phyloP scores from a whole-genome alignment of 2,329 filamentous ascomycete genomes.

The Aspergillus pseudotamarii region DNA sequence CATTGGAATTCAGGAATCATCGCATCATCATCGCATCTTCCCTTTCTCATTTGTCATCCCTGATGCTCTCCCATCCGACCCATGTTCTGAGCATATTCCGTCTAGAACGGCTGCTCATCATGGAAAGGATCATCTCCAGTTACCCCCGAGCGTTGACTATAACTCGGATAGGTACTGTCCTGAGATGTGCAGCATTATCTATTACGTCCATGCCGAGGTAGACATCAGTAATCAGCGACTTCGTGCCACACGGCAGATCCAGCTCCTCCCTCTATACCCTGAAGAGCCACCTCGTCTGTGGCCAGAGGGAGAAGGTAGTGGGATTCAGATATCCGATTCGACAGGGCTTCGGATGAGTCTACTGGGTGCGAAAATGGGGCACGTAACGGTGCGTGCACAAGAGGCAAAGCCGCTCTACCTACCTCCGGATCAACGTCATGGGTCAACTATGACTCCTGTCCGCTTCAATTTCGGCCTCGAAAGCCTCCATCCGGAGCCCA shows the following conservation, averaged over 20 bases:
- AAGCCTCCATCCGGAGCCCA: background rate
- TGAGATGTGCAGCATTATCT: background rate
- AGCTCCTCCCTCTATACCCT: background rate
- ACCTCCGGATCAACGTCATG: background rate
- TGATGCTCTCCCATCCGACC: background rate
- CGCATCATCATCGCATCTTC: background rate
- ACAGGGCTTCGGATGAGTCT: background rate
- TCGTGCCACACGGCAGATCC: background rate
- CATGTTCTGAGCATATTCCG: background rate
- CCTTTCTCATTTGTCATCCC: background rate
- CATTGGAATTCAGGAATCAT: background rate
- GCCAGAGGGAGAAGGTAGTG: background rate
- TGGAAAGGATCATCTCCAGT: background rate
- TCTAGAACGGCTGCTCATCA: background rate
- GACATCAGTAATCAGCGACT: background rate
- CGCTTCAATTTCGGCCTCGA: background rate
- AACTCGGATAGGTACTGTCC: slow-evolving; percentile 1
- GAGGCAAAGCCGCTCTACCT: background rate
- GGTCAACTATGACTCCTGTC: background rate
- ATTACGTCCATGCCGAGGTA: background rate
- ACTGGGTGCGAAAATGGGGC: background rate
- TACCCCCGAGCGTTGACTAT: slow-evolving; percentile 11
- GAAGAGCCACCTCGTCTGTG: background rate
- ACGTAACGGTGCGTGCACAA: background rate
- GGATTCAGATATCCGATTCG: background rate